Evolutionary conservation across 2,329 filamentous ascomycete species (phyloP), one percentile per base, ranked within the genome.

Genomic region (Periconia sp.): DNA sequence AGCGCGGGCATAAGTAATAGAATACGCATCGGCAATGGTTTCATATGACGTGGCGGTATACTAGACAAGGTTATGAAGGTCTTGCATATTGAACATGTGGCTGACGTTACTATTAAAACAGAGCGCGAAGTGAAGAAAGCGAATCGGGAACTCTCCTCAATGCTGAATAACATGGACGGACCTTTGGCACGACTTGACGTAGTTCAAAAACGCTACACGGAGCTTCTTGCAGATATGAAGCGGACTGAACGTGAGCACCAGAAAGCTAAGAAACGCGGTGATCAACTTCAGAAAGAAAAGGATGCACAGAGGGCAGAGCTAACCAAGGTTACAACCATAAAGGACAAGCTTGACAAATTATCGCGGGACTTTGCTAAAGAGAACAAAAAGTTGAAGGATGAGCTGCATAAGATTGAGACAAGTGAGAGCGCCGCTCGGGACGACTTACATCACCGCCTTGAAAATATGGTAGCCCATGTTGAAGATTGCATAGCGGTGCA

Each of bases 331-430:
- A 86, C 88, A 15, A 88, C 86, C 1, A 83, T 97, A 66, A 96
- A 95, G 70, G 92, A 97, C 69, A 97, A 97, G 73, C 78, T 99
- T 32, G 94, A 99, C 73, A 99, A 97, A 68, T 78, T 99, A 22
- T 96, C 92, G 61, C 81, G 94, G 43, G 94, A 99, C 70, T 80
- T 99, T 41, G 94, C 95, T 48, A 88, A 92, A 61, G 94, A 99
- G 66, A 99, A 99, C 71, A 97, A 97, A 73, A 95, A 95, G 74
- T 84, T 99, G 54, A 97, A 97, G 73, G 94, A 99, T 71, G 95
- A 96, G 70, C 61, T 75, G 39, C 92, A 95, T 65, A 90, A 89
- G 38, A 79, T 96, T 19, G 88, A 92, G 60, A 91, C 92, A 54
- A 88, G 83, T 29, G 89, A 96, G 64, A 90, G 90, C 52, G 84